Base-by-base conservation (phyloP, 164 flowering plant genomes). In the Protea cynaroides region DNA sequence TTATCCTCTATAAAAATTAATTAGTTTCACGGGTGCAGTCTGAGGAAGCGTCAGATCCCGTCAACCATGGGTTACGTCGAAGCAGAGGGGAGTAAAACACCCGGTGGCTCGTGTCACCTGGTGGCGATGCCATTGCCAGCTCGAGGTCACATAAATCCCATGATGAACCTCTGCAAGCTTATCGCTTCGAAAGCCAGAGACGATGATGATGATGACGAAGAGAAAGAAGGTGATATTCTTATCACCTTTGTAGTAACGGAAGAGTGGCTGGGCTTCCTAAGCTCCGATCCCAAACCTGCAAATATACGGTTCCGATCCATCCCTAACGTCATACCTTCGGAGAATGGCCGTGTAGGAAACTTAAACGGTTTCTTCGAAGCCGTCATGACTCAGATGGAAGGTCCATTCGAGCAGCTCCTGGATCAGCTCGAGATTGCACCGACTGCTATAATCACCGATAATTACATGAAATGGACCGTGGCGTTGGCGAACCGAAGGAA, bases 321-420 rank as follows among this genome's bases (percentile, higher is more conserved):
- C 23, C 98, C 98, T 0, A 87, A 88, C 60, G 91, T 92, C 36
- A 71, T 88, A 50, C 96, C 96, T 1, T 88, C 93, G 0, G 95
- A 87, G 79, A 67, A 55, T 18, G 79, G 18, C 14, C 86, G 96
- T 0, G 86, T 60, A 23, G 53, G 38, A 4, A 80, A 86, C 70
- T 66, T 77, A 15, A 10, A 58, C 0, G 84, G 81, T 14, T 92
- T 92, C 66, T 0, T 82, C 0, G 71, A 81, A 18, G 93, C 95
- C 12, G 81, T 78, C 0, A 11, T 3, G 56, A 84, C 86, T 0
- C 78, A 80, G 69, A 58, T 92, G 79, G 85, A 70, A 36, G 83
- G 40, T 24, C 89, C 92, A 5, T 71, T 85, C 22, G 93, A 84
- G 75, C 54, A 34, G 63, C 73, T 88, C 3, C 75, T 92, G 1